Evolutionary conservation across 2,329 filamentous ascomycete species (phyloP), one percentile per base, ranked within the genome.

Genomic region (Ophiostoma sp.): DNA sequence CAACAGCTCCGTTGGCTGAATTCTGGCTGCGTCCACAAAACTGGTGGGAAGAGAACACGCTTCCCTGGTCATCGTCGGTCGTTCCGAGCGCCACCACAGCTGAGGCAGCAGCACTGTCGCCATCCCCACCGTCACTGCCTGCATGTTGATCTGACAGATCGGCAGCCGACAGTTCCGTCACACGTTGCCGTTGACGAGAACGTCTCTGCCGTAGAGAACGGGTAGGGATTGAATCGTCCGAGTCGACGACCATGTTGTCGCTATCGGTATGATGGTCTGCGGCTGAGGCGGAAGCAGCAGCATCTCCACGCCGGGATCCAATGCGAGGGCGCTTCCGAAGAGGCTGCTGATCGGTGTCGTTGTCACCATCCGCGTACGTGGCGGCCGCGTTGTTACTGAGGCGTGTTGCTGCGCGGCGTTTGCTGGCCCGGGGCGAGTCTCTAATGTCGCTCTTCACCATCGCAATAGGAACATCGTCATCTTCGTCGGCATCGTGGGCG

Each of bases 281-380:
- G n/a, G 50, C n/a, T 19, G 63, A 12, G 8, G n/a, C 39, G 12
- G 61, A n/a, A 19, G 55, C 4, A 12, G 33, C 15, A 7, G 28
- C 45, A 33, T 33, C n/a, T 3, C 42, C 52, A 4, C 28, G 66
- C 9, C 45, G 66, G 28, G 55, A 25, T 2, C 36, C 9, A 9
- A 39, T 63, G 39, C 73, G 73, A 4, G 70, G 59, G 3, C 73
- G 73, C 42, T 74, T 74, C 7, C 61, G 69, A 15, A 66, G 70
- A 19, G 68, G 66, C 50, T 50, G 68, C 17, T 45, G 48, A 48
- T 69, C 68, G 11, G 42, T 70, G 33, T 52, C 69, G 17, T 55
- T 45, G 31, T 71, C 73, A 2, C 42, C 69, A n/a, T 71, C 68
- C 17, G 71, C 50, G 48, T 57, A 48, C 15, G 48, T 55, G n/a